Percentiles rank a stretch among this genome's conserved stretches.
Evolutionary conservation across 176 grass and related monocot genomes (phyloP).

Genomic region (Aegilops bicornis): DNA sequence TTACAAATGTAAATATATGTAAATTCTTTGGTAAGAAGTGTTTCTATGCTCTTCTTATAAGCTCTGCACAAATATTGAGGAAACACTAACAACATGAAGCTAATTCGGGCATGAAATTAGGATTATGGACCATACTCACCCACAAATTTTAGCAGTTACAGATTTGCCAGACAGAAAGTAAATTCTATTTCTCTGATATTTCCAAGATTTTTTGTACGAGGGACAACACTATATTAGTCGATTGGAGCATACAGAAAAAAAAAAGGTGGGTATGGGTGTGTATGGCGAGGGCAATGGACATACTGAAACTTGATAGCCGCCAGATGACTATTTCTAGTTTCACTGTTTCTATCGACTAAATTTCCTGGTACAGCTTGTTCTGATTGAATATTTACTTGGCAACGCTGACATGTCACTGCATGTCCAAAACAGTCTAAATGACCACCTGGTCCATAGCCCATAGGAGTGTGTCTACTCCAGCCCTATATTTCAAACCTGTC

Average conservation of each 20-base stretch:
- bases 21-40: slow-evolving; percentile 14
- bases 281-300: background rate
- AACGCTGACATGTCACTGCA: background rate
- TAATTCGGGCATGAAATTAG: background rate
- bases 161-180: background rate
- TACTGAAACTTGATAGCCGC: background rate
- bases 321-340: background rate
- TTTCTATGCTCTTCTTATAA: background rate
- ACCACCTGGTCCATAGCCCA: background rate
- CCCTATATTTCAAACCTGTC: background rate
- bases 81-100: background rate
- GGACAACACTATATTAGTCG: background rate
- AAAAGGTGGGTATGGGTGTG: background rate
- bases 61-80: background rate
- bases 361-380: background rate
- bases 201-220: background rate
- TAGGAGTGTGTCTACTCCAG: background rate
- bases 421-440: background rate
- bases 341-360: background rate
- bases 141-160: background rate
- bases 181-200: background rate
- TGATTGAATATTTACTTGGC: slow-evolving; percentile 11
- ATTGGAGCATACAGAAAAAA: background rate
- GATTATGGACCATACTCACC: background rate
- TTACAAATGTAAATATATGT: slow-evolving; percentile 23